A percentile compares a stretch with the other conserved stretches of the same genome.
Conservation (phyloP, 352 stramenopile species). For the Phytophthora tubulina region DNA sequence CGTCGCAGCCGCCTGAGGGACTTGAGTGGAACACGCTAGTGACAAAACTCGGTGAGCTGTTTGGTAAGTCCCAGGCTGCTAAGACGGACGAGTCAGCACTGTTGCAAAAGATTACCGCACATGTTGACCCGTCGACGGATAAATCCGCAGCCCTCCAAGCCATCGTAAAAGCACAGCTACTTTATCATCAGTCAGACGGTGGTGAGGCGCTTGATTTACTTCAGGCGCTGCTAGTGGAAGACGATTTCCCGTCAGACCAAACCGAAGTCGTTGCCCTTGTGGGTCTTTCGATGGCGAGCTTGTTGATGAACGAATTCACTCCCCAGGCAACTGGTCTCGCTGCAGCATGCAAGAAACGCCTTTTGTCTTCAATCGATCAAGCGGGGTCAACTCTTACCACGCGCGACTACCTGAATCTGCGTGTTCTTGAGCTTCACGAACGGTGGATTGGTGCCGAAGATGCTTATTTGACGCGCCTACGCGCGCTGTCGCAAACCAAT, state of each 20-base stretch:
- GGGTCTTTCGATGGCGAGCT: slow-evolving; percentile 50
- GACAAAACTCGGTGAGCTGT: slow-evolving; percentile 38
- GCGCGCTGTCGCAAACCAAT: slow-evolving; percentile 37
- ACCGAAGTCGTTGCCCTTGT: slow-evolving; percentile 40
- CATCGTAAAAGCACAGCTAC: slow-evolving; percentile 44
- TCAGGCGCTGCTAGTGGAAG: slow-evolving; percentile 30
- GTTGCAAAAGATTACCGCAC: slow-evolving; percentile 35
- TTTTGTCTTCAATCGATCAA: slow-evolving; percentile 40
- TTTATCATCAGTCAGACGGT: slow-evolving; percentile 36
- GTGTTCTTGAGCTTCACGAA: slow-evolving; percentile 55
- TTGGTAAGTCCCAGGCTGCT: not conserved
- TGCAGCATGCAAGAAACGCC: slow-evolving; percentile 41
- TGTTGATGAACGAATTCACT: slow-evolving; percentile 28
- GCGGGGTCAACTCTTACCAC: slow-evolving; percentile 29
- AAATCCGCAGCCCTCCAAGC: slow-evolving; percentile 23
- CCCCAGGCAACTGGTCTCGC: slow-evolving; percentile 27
- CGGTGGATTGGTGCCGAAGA: slow-evolving; percentile 34
- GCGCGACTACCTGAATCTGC: slow-evolving; percentile 40
- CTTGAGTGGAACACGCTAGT: slow-evolving; percentile 57
- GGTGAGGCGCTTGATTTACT: slow-evolving; percentile 39
- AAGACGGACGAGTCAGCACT: slow-evolving; percentile 23
- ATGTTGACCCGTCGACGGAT: slow-evolving; percentile 14
- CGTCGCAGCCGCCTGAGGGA: slow-evolving; percentile 12
- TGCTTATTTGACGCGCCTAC: slow-evolving; percentile 39
- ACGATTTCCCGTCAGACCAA: slow-evolving; percentile 25